These are phyloP conservation scores for Hygrophoropsis aurantiaca DNA, from an alignment of 768 basidiomycete species.

Conservation along the genomic window DNA sequence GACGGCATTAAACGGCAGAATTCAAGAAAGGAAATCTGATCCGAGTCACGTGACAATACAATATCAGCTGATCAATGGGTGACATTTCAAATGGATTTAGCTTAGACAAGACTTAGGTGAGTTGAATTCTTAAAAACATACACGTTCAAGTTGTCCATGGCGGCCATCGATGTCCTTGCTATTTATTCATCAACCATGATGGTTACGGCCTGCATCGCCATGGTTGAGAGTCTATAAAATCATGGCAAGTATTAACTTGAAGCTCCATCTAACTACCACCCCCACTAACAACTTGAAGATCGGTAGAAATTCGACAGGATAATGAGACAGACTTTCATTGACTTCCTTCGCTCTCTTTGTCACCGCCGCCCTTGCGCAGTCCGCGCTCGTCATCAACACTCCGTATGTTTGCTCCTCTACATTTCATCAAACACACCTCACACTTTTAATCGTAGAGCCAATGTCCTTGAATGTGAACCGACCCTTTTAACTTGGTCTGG, in stretches of 20 bases:
- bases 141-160: background rate
- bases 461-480: conserved; percentile 52
- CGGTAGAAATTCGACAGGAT: too few relatives aligned
- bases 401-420: conserved; percentile 46
- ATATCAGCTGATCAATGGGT: too few relatives aligned
- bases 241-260: background rate
- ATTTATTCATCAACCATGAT: background rate
- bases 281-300: background rate
- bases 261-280: background rate
- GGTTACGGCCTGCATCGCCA: background rate
- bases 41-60: too few relatives aligned
- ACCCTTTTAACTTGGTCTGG: conserved; percentile 48
- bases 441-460: conserved; percentile 35
- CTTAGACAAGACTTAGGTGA: too few relatives aligned
- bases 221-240: too few relatives aligned
- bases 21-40: too few relatives aligned
- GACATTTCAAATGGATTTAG: too few relatives aligned
- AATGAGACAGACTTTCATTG: conserved; percentile 15
- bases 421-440: background rate
- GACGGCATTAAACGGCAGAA: too few relatives aligned
- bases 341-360: conserved; percentile 39
- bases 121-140: background rate
- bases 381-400: conserved; percentile 50
- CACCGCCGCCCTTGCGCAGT: conserved; percentile 41
- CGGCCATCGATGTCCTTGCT: background rate